Conservation (phyloP, 1,284 basidiomycete genomes). For the Ceraceosorus guamensis region DNA sequence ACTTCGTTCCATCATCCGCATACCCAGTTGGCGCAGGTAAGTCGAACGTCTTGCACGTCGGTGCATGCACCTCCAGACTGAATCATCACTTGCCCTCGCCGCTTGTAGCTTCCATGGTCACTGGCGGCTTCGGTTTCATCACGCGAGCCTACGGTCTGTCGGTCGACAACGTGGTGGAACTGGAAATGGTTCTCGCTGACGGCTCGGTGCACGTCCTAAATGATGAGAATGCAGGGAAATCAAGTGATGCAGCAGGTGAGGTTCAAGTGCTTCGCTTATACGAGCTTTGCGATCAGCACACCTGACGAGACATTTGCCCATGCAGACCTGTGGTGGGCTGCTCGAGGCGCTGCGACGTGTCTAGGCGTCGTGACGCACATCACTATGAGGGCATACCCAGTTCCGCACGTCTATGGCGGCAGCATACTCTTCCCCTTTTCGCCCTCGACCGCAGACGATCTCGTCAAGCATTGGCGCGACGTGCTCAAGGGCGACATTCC, state of each 20-base stretch:
- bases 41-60: background rate
- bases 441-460: slow-evolving; percentile 69
- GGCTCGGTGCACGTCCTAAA: slow-evolving; percentile 34
- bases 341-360: slow-evolving; percentile 74
- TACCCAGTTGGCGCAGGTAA: slow-evolving; percentile 58
- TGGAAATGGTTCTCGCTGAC: slow-evolving; percentile 43
- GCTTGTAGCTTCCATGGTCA: slow-evolving; percentile 69
- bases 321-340: slow-evolving; percentile 70
- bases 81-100: no score
- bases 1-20: slow-evolving; percentile 46
- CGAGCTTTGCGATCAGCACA: background rate
- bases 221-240: slow-evolving; percentile 22
- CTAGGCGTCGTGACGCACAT: slow-evolving; percentile 81
- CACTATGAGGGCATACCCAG: slow-evolving; percentile 73
- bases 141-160: slow-evolving; percentile 68
- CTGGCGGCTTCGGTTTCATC: slow-evolving; percentile 82
- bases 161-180: slow-evolving; percentile 35
- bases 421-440: slow-evolving; percentile 84
- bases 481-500: slow-evolving; percentile 69
- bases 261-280: background rate
- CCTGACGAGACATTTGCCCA: background rate
- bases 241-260: slow-evolving; percentile 35
- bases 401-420: slow-evolving; percentile 79
- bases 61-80: background rate
- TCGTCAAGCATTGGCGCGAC: slow-evolving; percentile 84